phyloP scores from a whole-genome alignment of 1,139 yeast species.

The Pichia sp. region DNA sequence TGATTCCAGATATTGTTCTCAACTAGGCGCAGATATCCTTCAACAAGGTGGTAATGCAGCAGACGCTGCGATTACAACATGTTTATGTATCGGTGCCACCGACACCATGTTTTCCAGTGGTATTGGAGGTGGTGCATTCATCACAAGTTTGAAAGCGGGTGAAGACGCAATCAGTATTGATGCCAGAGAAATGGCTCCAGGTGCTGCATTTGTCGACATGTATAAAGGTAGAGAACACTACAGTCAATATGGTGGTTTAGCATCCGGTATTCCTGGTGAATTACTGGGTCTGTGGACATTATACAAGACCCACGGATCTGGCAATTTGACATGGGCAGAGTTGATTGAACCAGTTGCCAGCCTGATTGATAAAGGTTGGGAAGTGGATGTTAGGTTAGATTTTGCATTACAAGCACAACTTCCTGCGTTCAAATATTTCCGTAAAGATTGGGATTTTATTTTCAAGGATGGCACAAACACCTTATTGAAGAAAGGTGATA shows the following conservation, averaged over 20 bases:
- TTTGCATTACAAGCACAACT: conserved; percentile 38
- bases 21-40: conserved; percentile 62
- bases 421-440: conserved; percentile 34
- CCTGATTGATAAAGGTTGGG: conserved; percentile 68
- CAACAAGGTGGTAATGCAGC: conserved; percentile 73
- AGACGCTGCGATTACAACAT: conserved; percentile 89
- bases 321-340: conserved; percentile 68
- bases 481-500: conserved; percentile 53
- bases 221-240: conserved; percentile 43
- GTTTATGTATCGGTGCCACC: conserved; percentile 82
- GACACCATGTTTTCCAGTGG: conserved; percentile 81
- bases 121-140: conserved; percentile 90
- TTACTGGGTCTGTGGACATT: conserved; percentile 73
- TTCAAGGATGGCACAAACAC: conserved; percentile 35
- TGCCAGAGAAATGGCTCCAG: conserved; percentile 89
- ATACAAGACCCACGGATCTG: conserved; percentile 62
- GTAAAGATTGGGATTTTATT: conserved; percentile 55
- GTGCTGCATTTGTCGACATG: conserved; percentile 61
- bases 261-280: conserved; percentile 90
- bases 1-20: conserved; percentile 71
- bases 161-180: conserved; percentile 63
- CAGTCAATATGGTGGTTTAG: conserved; percentile 77
- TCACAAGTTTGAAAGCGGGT: conserved; percentile 48
- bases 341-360: conserved; percentile 73
- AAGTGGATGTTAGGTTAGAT: conserved; percentile 48